Evolutionary conservation across 140 eudicot genomes (phyloP).

Genomic region (Oenanthe javanica): DNA sequence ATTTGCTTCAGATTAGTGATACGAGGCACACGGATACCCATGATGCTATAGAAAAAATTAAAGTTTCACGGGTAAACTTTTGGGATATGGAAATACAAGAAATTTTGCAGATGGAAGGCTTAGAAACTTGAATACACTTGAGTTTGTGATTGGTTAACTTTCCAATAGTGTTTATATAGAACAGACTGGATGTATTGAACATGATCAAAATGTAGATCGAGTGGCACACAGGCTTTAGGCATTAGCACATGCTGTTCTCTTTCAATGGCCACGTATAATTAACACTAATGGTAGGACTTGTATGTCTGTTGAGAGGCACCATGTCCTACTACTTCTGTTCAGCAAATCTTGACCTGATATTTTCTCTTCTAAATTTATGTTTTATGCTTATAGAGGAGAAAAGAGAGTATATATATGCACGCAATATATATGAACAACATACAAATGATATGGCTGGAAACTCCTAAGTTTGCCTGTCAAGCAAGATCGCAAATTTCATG

Average conservation of each 20-base stretch:
- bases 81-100: neutral
- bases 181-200: neutral
- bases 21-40: conserved; percentile 1
- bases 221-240: neutral
- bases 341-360: neutral
- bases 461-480: neutral
- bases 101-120: neutral
- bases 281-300: too few relatives aligned
- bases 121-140: neutral
- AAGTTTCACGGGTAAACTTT: neutral
- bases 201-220: neutral
- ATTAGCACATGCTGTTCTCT: neutral
- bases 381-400: neutral
- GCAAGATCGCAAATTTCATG: neutral
- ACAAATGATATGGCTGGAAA: neutral
- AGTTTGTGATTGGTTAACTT: neutral
- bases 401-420: neutral
- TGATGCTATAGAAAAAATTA: neutral
- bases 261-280: neutral
- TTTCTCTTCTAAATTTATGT: too few relatives aligned
- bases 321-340: neutral
- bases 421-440: neutral
- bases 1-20: neutral
- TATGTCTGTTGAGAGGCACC: neutral
- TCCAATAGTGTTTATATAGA: neutral